phyloP scores from a whole-genome alignment of 225 moss, liverwort and hornwort species.

The Anthoceros angustus region DNA sequence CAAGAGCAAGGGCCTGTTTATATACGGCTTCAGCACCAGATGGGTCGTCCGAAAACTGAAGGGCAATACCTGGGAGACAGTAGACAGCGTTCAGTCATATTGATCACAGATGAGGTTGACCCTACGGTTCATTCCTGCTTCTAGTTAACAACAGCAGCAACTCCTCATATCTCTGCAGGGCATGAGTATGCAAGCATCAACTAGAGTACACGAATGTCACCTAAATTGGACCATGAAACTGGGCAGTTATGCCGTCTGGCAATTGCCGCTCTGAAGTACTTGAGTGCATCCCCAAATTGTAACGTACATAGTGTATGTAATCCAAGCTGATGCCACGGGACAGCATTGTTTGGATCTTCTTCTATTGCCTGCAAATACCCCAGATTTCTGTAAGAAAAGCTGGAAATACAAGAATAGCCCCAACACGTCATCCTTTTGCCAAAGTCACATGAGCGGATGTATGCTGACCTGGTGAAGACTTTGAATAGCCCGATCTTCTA shows the following conservation, averaged over 20 bases:
- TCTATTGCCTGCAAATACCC: conserved; percentile 31
- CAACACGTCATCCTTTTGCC: background rate
- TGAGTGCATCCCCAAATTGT: conserved; percentile 38
- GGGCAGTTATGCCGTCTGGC: conserved; percentile 22
- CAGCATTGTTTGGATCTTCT: conserved; percentile 46
- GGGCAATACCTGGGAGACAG: conserved; percentile 27
- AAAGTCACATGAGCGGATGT: background rate
- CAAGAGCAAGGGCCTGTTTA: conserved; percentile 28
- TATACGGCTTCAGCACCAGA: conserved; percentile 44
- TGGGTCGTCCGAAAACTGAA: conserved; percentile 48
- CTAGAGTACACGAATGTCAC: background rate
- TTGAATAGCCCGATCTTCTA: conserved; percentile 40
- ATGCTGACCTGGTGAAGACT: conserved; percentile 37
- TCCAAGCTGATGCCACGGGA: conserved; percentile 53
- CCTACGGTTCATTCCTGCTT: too few relatives aligned
- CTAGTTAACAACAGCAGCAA: too few relatives aligned
- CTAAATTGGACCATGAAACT: conserved; percentile 47
- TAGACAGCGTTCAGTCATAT: background rate
- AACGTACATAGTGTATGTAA: conserved; percentile 40
- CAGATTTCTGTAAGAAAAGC: background rate
- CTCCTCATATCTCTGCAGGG: too few relatives aligned
- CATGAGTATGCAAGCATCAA: too few relatives aligned
- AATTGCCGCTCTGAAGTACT: conserved; percentile 40
- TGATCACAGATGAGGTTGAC: too few relatives aligned
- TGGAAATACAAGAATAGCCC: background rate